Evolutionary conservation across 306 rosid species (phyloP).

Genomic region (Casuarina cunninghamiana): DNA sequence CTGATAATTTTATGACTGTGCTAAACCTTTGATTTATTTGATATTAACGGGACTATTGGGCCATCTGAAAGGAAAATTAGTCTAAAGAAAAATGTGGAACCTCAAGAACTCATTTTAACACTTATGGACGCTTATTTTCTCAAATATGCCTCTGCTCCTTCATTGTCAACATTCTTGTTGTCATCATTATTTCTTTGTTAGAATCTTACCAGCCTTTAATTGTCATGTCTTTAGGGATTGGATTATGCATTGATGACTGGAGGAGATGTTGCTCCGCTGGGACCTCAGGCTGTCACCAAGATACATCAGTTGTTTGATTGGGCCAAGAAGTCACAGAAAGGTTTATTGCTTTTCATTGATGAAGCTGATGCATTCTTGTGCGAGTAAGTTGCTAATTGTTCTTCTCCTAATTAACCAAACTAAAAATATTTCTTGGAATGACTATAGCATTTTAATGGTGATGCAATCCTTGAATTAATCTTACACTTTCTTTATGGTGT

Average conservation of each 20-base stretch:
- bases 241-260: conserved; percentile 99
- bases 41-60: not conserved
- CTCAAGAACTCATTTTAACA: not conserved
- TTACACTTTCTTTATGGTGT: no score
- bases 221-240: conserved; percentile 54
- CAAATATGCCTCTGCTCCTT: not conserved
- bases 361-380: conserved; percentile 99
- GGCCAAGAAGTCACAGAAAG: conserved; percentile 82
- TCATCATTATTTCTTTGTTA: not conserved
- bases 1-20: not conserved
- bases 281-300: conserved; percentile 97
- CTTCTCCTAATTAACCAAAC: not conserved
- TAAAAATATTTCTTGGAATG: no score
- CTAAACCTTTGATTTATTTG: not conserved
- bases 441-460: no score
- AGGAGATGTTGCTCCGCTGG: conserved; percentile 98
- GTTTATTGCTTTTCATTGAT: conserved; percentile 92
- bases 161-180: not conserved
- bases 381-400: conserved; percentile 64
- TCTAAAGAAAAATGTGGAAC: not conserved
- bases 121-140: not conserved
- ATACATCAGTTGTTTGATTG: conserved; percentile 97
- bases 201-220: not conserved
- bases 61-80: not conserved
- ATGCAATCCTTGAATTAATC: no score